Evolutionary conservation across 2,329 filamentous ascomycete species (phyloP), one percentile per base, ranked within the genome.

Genomic region (Alternaria tenuissima): DNA sequence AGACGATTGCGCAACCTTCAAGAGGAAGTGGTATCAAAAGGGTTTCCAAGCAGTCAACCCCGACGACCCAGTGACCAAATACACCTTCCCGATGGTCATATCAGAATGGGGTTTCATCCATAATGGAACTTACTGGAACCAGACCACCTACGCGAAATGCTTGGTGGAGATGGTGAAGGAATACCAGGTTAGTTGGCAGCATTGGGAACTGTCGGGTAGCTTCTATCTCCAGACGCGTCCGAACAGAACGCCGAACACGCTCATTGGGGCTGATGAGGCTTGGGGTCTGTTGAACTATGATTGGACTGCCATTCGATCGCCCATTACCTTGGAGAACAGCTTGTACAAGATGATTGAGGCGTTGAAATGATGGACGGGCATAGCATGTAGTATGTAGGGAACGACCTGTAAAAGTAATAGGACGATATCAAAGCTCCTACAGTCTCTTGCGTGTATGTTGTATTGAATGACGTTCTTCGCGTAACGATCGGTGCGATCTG

Each of bases 161-260:
- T 49, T 74, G 41, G 61, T 75, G 7, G 71, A 76, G 48, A 76
- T 76, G 73, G 73, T 76, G 4, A 53, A 71, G 46, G 68, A 74
- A 26, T 77, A 73, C 39, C 55, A 73, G 52, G 68, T 75, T 18
- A 62, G 70, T 34, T 76, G 71, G 72, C 66, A 69, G 55, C 71
- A 76, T 24, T 76, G 72, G 74, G 72, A 74, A 41, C 52, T 76
- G 2, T 70, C 70, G 1, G 73, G 75, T 5, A 74, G 69, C 42
- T 75, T 70, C 39, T 75, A 74, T 39, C 63, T 75, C 18, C 83
- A 83, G 80, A 82, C 74, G 3, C 64, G 74, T 53, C 73, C 73
- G 8, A 61, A 63, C 6, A 63, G 73, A 16, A 65, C 61, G n/a
- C 73, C 72, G 0, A 57, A 55, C 2, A 75, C 70, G 2, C 68